phyloP scores from a whole-genome alignment of 2,329 filamentous ascomycete species.

The Diplodia intermedia region DNA sequence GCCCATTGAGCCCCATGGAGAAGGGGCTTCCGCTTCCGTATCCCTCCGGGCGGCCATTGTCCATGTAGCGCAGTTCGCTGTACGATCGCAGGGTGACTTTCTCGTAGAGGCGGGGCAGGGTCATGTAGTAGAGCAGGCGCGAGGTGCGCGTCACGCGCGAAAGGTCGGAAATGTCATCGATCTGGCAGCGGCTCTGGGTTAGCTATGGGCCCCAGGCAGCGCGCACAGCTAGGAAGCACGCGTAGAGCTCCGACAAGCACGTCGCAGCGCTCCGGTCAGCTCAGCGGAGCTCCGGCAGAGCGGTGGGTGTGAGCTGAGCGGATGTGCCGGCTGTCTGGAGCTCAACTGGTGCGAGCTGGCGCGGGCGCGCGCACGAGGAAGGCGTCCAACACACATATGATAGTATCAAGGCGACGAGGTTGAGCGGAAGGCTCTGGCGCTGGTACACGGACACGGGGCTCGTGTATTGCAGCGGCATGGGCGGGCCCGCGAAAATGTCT shows the following conservation, averaged over 20 bases:
- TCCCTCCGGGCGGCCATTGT: conserved; percentile 63
- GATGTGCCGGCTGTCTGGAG: conserved; percentile 6
- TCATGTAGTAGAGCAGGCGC: conserved; percentile 69
- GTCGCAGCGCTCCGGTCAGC: background rate
- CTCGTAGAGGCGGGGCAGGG: conserved; percentile 66
- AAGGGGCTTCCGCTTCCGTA: conserved; percentile 69
- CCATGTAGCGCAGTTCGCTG: conserved; percentile 62
- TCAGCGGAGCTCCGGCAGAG: conserved; percentile 8
- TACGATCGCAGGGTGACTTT: conserved; percentile 64
- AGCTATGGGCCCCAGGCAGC: conserved; percentile 8
- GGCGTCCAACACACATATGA: conserved; percentile 54
- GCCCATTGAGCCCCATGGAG: conserved; percentile 66
- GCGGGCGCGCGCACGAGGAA: conserved; percentile 12
- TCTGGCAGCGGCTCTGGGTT: conserved; percentile 44
- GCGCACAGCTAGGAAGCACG: conserved; percentile 7
- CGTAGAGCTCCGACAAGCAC: conserved; percentile 3
- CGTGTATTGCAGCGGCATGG: conserved; percentile 30
- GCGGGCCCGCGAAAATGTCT: conserved; percentile 14
- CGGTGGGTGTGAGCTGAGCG: conserved; percentile 2
- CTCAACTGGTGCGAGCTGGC: conserved; percentile 1
- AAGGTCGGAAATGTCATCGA: conserved; percentile 65
- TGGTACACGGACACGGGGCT: conserved; percentile 34
- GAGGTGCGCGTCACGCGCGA: conserved; percentile 66
- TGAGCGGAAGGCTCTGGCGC: conserved; percentile 59
- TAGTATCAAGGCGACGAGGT: conserved; percentile 64